phyloP scores from a whole-genome alignment of 75 land plant genomes.

The Picea glauca region DNA sequence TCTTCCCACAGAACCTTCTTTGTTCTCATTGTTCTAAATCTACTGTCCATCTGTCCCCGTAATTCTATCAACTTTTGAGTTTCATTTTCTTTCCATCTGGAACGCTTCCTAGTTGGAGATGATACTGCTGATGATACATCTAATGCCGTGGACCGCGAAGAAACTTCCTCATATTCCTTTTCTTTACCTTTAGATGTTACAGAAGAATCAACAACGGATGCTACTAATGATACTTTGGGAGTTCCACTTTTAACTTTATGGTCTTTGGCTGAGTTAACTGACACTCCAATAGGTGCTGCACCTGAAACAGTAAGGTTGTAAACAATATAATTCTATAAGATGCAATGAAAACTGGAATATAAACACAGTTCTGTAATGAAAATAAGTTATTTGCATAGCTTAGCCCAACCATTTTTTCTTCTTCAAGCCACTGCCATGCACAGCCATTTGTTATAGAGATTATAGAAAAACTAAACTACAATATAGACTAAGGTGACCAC shows the following conservation, averaged over 20 bases:
- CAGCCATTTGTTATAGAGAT: neutral
- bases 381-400: neutral
- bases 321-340: neutral
- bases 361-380: neutral
- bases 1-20: constrained; percentile 33
- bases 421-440: neutral
- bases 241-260: neutral
- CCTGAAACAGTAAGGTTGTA: neutral
- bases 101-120: constrained; percentile 7
- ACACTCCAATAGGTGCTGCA: neutral
- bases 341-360: neutral
- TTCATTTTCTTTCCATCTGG: constrained; percentile 23
- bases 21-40: constrained; percentile 7
- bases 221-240: neutral
- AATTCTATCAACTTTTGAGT: constrained; percentile 27
- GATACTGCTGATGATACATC: neutral
- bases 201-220: neutral
- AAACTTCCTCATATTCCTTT: neutral
- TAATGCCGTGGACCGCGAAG: neutral
- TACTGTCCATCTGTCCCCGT: constrained; percentile 20
- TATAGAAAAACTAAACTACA: neutral
- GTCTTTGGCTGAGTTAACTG: neutral
- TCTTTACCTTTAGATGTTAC: neutral
- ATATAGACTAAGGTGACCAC: neutral
- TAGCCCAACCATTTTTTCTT: neutral